Conservation (phyloP, 257 asterid genomes). For the Henckelia pumila region DNA sequence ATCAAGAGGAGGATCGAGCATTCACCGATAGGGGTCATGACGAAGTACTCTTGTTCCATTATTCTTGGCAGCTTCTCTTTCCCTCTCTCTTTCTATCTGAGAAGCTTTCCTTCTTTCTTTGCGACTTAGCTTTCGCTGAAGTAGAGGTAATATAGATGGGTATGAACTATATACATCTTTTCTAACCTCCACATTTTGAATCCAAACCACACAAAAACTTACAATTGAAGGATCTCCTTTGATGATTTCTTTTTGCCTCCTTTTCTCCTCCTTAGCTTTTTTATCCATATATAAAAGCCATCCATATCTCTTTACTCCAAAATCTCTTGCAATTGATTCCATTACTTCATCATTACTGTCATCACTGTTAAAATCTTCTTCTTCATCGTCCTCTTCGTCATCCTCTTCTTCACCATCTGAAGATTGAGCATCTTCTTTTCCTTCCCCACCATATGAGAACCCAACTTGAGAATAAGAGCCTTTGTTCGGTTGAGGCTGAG, state of each 20-base stretch:
- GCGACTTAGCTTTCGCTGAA: slow-evolving; percentile 89
- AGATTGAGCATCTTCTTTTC: slow-evolving; percentile 55
- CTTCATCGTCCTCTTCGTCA: slow-evolving; percentile 75
- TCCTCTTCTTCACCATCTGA: slow-evolving; percentile 84
- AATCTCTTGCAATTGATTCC: slow-evolving; percentile 96
- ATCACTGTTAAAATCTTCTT: slow-evolving; percentile 92
- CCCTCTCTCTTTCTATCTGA: slow-evolving; percentile 86
- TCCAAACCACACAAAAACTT: slow-evolving; percentile 33
- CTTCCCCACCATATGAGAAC: slow-evolving; percentile 87
- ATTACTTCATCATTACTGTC: slow-evolving; percentile 88
- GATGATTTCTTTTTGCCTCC: slow-evolving; percentile 89
- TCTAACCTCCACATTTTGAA: slow-evolving; percentile 2
- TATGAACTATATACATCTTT: neutral
- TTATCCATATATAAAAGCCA: slow-evolving; percentile 99
- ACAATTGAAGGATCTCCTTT: slow-evolving; percentile 97
- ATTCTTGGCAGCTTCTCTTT: slow-evolving; percentile 75
- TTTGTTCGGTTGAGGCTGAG: slow-evolving; percentile 69
- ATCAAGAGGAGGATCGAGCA: slow-evolving; percentile 8
- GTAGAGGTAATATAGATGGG: slow-evolving; percentile 23
- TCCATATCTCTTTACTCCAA: slow-evolving; percentile 94
- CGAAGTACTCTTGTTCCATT: slow-evolving; percentile 78
- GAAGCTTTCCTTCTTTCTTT: slow-evolving; percentile 96
- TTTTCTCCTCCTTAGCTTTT: slow-evolving; percentile 93
- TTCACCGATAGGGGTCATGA: slow-evolving; percentile 88
- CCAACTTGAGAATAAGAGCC: slow-evolving; percentile 97